Percentiles rank a stretch among this genome's conserved stretches.
phyloP scores from a whole-genome alignment of 805 yeast species.

The Saturnispora dispora region DNA sequence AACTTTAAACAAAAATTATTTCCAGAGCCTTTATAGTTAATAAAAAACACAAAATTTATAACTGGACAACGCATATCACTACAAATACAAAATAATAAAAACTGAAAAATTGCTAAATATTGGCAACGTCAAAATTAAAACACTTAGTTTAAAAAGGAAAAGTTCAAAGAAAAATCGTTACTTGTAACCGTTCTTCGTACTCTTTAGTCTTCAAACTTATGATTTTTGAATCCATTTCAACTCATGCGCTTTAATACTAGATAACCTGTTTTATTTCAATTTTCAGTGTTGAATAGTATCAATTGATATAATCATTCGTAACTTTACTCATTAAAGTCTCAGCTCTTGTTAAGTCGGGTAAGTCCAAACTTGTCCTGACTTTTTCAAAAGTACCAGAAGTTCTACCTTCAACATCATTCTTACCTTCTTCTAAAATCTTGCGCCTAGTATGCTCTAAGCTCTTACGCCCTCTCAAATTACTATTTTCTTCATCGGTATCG shows the following conservation, averaged over 20 bases:
- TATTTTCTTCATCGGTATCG: constrained; percentile 7
- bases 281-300: background rate
- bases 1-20: constrained; percentile 32
- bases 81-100: constrained; percentile 1
- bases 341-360: constrained; percentile 31
- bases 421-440: constrained; percentile 10
- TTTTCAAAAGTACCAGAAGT: constrained; percentile 20
- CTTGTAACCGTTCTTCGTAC: background rate
- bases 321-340: constrained; percentile 26
- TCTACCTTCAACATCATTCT: constrained; percentile 15
- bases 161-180: too few relatives aligned
- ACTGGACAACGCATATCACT: background rate
- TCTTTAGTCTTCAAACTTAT: background rate
- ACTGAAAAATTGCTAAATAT: background rate
- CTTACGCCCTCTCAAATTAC: constrained; percentile 10
- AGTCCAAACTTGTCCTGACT: constrained; percentile 31
- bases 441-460: constrained; percentile 21
- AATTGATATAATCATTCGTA: constrained; percentile 11
- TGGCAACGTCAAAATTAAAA: background rate
- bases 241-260: background rate
- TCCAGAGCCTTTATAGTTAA: constrained; percentile 10
- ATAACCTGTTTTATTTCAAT: background rate
- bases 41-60: background rate
- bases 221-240: too few relatives aligned
- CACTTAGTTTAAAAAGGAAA: background rate